Evolutionary conservation across 106 monocot species (phyloP), one percentile per base, ranked within the genome.

Genomic region (Apostasia ramifera): DNA sequence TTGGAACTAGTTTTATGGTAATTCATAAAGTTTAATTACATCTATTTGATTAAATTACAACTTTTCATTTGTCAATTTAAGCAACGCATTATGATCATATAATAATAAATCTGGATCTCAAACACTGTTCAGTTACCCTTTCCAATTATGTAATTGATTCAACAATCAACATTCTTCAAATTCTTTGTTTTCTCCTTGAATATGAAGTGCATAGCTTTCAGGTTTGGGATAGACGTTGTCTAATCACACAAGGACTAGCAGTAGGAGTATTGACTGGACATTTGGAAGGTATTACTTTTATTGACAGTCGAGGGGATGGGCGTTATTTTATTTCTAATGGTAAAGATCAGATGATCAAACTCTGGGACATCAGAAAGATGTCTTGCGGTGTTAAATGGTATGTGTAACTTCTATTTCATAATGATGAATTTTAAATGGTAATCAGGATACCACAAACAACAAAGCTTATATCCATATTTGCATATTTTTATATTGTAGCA

Each of bases 281-380:
- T 84, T 75, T 95, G 61, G 88, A 95, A 78, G 95, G 95, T 6
- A 82, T 95, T 70, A 95, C 95, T 57, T 88, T 84, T 68, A 86
- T 95, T 56, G 91, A 95, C 70, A 95, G 95, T 60, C 91, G 88
- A 55, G 88, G 88, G 46, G 95, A 95, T 84, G 95, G 95, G n/a
- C 87, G 91, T 1, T 81, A 91, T 80, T 86, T 95, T 49, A 95
- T 95, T 55, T 91, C 91, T 2, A 95, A 95, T 84, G 91, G 95
- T 72, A 95, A 95, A 81, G 95, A 95, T 75, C 95, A 95, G 72
- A 74, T 80, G 66, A 83, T 64, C 49, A 95, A 95, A 73, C 69
- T 95, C 13, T 95, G 95, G 95, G 95, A 95, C 73, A 86, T 95
- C 48, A 70, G 91, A 57, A 91, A 79, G 69, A 88, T 95, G 88